Conservation (phyloP, 2,329 filamentous ascomycete genomes). For the Alternaria conjuncta region DNA sequence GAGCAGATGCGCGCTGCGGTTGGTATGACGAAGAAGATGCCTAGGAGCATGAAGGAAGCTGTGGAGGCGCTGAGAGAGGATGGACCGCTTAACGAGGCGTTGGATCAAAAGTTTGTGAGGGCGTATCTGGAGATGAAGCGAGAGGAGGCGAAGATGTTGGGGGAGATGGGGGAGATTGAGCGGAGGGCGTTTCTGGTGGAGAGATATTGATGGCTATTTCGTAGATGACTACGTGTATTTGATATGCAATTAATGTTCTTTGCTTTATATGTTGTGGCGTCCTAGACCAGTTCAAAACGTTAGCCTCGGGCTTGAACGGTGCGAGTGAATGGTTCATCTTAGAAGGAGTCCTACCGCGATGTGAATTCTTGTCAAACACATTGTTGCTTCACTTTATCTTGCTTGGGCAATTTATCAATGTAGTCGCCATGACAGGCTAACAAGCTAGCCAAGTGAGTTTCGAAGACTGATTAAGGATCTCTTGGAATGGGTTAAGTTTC, state of each 20-base stretch:
- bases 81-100: constrained; percentile 50
- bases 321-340: background rate
- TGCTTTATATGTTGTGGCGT: background rate
- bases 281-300: background rate
- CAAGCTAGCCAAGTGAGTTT: background rate
- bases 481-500: background rate
- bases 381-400: background rate
- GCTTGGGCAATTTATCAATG: background rate
- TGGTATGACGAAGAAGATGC: constrained; percentile 63
- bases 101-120: constrained; percentile 61
- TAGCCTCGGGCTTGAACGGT: background rate
- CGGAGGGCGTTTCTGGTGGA: constrained; percentile 68
- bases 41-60: constrained; percentile 61
- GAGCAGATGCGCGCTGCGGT: constrained; percentile 56
- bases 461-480: background rate
- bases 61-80: constrained; percentile 60
- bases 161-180: constrained; percentile 56
- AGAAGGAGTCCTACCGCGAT: background rate
- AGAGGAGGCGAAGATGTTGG: constrained; percentile 61
- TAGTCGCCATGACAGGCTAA: background rate
- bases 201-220: constrained; percentile 59
- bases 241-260: background rate
- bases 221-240: background rate
- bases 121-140: constrained; percentile 67
- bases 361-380: background rate